Evolutionary conservation across 2,329 filamentous ascomycete species (phyloP).

Genomic region (Colletotrichum zoysiae): DNA sequence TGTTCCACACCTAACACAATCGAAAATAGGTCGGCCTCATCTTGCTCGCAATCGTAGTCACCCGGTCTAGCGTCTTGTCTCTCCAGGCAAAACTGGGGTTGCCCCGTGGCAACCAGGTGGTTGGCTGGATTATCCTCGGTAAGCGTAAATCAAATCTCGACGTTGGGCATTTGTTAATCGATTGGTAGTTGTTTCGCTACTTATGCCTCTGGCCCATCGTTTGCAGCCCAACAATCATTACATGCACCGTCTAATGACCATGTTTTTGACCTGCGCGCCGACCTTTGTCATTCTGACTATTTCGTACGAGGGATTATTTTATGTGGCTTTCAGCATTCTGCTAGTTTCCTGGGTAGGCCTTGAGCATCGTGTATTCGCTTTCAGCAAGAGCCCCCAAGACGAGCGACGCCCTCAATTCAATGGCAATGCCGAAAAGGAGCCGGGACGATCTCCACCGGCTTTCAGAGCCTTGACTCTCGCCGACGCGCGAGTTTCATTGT

Average conservation of each 20-base stretch:
- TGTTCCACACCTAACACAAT: conserved; percentile 36
- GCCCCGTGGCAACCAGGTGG: conserved; percentile 86
- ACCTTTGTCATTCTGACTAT: conserved; percentile 97
- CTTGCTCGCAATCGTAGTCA: conserved; percentile 85
- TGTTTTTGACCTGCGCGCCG: conserved; percentile 93
- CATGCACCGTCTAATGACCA: conserved; percentile 86
- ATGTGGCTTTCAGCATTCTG: conserved; percentile 86
- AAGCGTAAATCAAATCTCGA: conserved; percentile 48
- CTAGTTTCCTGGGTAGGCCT: conserved; percentile 92
- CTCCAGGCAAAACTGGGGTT: conserved; percentile 88
- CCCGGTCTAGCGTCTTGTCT: conserved; percentile 85
- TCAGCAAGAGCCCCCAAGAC: conserved; percentile 4
- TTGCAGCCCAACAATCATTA: conserved; percentile 88
- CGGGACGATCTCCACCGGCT: conserved; percentile 31
- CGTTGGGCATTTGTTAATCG: conserved; percentile 16
- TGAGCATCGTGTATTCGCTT: conserved; percentile 75
- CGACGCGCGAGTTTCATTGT: conserved; percentile 90
- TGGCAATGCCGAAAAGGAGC: neutral
- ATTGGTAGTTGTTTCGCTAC: conserved; percentile 75
- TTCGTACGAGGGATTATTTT: conserved; percentile 97
- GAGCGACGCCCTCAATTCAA: neutral
- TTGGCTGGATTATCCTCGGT: conserved; percentile 86
- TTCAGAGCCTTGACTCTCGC: conserved; percentile 79
- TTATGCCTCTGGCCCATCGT: conserved; percentile 85
- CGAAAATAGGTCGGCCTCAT: conserved; percentile 76